These are phyloP conservation scores for Pseudonectria buxi DNA, from an alignment of 2,329 filamentous ascomycete species.

Conservation along the genomic window DNA sequence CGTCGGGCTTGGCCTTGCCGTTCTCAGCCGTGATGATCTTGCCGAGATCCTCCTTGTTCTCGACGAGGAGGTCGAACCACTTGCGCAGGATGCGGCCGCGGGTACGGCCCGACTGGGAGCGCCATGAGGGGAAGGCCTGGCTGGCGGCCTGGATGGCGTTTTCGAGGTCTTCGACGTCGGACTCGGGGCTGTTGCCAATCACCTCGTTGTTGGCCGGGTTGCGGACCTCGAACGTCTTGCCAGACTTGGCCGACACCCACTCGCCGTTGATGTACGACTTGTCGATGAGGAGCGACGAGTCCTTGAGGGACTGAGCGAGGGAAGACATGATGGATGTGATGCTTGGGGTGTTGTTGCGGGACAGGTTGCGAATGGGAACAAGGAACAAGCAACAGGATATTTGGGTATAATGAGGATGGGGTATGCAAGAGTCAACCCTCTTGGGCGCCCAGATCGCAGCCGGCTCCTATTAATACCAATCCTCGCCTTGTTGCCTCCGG, in stretches of 20 bases:
- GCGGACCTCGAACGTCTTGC: slow-evolving; percentile 64
- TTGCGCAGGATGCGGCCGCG: slow-evolving; percentile 53
- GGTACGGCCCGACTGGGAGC: slow-evolving; percentile 51
- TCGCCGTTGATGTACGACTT: slow-evolving; percentile 63
- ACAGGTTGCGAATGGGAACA: too few species aligned
- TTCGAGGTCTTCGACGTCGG: slow-evolving; percentile 58
- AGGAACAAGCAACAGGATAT: too few species aligned
- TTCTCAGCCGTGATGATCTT: slow-evolving; percentile 64
- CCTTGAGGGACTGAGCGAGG: slow-evolving; percentile 6
- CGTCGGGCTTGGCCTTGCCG: slow-evolving; percentile 58
- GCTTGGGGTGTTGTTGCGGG: too few species aligned
- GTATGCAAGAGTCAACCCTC: too few species aligned
- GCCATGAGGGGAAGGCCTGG: slow-evolving; percentile 47
- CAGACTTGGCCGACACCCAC: slow-evolving; percentile 63
- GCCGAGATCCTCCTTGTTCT: slow-evolving; percentile 57
- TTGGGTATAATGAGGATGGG: too few species aligned
- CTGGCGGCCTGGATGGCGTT: slow-evolving; percentile 62
- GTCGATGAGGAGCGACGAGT: slow-evolving; percentile 9
- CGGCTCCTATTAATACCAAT: too few species aligned
- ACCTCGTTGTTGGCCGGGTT: slow-evolving; percentile 62
- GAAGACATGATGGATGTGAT: slow-evolving; percentile 3
- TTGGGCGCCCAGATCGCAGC: too few species aligned
- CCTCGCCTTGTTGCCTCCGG: too few species aligned
- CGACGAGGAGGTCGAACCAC: slow-evolving; percentile 58
- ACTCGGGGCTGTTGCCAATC: slow-evolving; percentile 66